phyloP scores from a whole-genome alignment of 1,139 yeast genomes.

The Hyphopichia wangnamkhiaoensis region DNA sequence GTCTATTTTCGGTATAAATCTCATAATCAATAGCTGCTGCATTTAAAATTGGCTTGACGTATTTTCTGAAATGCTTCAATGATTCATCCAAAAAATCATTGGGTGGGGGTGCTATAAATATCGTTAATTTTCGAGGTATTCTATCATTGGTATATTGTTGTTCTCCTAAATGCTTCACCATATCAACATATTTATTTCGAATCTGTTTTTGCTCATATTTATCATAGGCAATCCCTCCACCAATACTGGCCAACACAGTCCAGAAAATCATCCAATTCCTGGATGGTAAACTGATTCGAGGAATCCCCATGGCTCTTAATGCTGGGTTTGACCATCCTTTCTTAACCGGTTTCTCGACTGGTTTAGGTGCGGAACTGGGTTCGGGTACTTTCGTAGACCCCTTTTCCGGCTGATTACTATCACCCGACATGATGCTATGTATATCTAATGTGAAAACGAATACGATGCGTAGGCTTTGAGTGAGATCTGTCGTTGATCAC shows the following conservation, averaged over 20 bases:
- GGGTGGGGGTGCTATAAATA: constrained; percentile 95
- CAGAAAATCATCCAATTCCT: constrained; percentile 94
- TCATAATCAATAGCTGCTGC: constrained; percentile 88
- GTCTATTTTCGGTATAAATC: constrained; percentile 70
- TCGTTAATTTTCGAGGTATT: constrained; percentile 73
- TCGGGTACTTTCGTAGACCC: no score
- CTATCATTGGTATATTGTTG: constrained; percentile 36
- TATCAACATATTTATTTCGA: constrained; percentile 64
- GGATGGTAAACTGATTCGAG: constrained; percentile 75
- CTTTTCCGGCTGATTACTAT: constrained; percentile 2
- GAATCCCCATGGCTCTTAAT: constrained; percentile 82
- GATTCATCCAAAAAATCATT: constrained; percentile 84
- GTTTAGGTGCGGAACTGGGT: constrained; percentile 2
- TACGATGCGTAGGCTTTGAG: no score
- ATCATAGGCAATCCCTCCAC: constrained; percentile 80
- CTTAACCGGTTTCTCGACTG: constrained; percentile 18
- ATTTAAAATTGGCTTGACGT: constrained; percentile 82
- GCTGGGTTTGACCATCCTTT: constrained; percentile 83
- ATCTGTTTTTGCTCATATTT: constrained; percentile 68
- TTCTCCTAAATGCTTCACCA: constrained; percentile 53
- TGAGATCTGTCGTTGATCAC: no score
- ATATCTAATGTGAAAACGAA: no score
- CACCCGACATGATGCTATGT: no score
- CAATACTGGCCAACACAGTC: constrained; percentile 62
- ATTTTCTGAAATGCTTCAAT: constrained; percentile 71